Percentiles rank a stretch among this genome's conserved stretches.
Conservation (phyloP, 2,329 filamentous ascomycete genomes). For the Lachnellula suecica region DNA sequence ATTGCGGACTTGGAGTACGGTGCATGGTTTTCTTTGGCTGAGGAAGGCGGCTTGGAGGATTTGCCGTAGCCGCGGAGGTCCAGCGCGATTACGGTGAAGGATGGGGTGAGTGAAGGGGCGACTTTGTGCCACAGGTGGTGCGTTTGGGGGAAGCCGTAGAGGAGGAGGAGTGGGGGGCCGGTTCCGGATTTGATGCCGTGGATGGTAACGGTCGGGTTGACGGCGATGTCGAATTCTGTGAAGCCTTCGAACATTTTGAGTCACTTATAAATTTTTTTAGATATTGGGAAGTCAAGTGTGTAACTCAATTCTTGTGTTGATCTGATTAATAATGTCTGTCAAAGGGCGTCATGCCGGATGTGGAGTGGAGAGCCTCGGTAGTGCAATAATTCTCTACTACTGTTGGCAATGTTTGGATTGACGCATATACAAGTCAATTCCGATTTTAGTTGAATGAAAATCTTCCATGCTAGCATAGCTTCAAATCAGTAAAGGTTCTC, state of each 20-base stretch:
- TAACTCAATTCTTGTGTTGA: too few relatives aligned
- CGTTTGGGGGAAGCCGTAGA: constrained; percentile 54
- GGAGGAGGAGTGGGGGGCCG: constrained; percentile 42
- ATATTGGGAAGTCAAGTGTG: too few relatives aligned
- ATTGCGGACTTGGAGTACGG: constrained; percentile 48
- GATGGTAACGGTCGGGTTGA: constrained; percentile 41
- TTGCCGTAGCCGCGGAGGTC: constrained; percentile 53
- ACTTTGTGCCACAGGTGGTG: constrained; percentile 52
- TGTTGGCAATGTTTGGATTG: too few relatives aligned
- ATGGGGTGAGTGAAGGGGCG: constrained; percentile 36
- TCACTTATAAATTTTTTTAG: too few relatives aligned
- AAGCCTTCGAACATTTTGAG: constrained; percentile 42
- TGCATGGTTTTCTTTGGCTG: constrained; percentile 8
- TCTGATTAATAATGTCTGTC: too few relatives aligned
- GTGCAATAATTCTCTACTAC: too few relatives aligned
- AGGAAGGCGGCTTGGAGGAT: constrained; percentile 44
- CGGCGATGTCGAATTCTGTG: constrained; percentile 37
- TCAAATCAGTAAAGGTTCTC: too few relatives aligned
- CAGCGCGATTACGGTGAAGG: constrained; percentile 44
- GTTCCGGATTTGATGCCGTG: constrained; percentile 39
- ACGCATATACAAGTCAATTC: too few relatives aligned
- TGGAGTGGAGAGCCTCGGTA: too few relatives aligned
- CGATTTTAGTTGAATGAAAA: too few relatives aligned
- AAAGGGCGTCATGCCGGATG: too few relatives aligned
- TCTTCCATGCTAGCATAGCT: too few relatives aligned